Percentiles rank a stretch among this genome's conserved stretches.
phyloP scores from a whole-genome alignment of 768 basidiomycete genomes.

The Kwoniella dejecticola region DNA sequence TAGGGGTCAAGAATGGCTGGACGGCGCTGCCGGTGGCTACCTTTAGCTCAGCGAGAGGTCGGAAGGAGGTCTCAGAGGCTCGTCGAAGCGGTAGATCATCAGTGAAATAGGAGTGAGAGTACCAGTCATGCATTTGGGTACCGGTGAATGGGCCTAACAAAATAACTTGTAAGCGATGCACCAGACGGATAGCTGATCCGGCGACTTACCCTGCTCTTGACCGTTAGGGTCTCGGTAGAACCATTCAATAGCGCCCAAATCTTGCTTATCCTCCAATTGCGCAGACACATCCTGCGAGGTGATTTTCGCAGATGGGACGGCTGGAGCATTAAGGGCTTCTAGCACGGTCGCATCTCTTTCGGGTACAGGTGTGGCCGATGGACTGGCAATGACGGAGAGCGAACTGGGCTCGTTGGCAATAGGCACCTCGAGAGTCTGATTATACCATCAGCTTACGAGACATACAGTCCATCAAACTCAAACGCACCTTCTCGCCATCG shows the following conservation, averaged over 20 bases:
- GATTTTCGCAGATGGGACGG: conserved; percentile 4
- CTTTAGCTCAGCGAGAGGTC: conserved; percentile 55
- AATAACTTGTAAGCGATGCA: neutral
- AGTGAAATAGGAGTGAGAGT: conserved; percentile 83
- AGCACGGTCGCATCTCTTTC: conserved; percentile 48
- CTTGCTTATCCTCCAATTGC: conserved; percentile 29
- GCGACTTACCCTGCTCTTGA: conserved; percentile 75
- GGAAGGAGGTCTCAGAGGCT: conserved; percentile 54
- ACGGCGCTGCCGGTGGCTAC: conserved; percentile 50
- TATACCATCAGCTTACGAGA: neutral
- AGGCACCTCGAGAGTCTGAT: conserved; percentile 32
- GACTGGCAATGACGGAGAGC: conserved; percentile 43
- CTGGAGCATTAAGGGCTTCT: conserved; percentile 15
- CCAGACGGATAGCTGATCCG: conserved; percentile 5
- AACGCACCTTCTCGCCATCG: conserved; percentile 40
- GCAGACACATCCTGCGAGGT: conserved; percentile 1
- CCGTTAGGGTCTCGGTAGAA: conserved; percentile 90
- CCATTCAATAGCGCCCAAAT: conserved; percentile 66
- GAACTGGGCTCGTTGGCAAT: conserved; percentile 30
- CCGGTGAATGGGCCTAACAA: conserved; percentile 82
- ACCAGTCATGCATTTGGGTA: conserved; percentile 92
- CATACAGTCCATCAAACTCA: neutral
- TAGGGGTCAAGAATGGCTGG: conserved; percentile 55
- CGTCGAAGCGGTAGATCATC: conserved; percentile 82
- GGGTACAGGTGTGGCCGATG: conserved; percentile 50